These are phyloP conservation scores for Chenopodium quinoa DNA, from an alignment of 148 eudicot species.

Conservation along the genomic window DNA sequence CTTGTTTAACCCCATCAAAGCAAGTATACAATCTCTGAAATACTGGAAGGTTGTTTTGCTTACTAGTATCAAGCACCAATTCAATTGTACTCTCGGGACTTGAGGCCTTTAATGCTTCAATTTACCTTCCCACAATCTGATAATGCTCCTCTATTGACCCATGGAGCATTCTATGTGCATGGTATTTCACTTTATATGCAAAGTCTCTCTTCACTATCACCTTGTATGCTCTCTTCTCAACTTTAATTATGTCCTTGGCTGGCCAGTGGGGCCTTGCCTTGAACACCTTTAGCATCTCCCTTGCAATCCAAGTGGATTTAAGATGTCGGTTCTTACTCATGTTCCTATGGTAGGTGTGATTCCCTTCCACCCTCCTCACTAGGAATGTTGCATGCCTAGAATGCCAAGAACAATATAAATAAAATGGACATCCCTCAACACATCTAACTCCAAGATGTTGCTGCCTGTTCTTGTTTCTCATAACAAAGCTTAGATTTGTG, in stretches of 20 bases:
- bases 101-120: not conserved
- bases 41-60: not conserved
- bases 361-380: not conserved
- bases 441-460: not conserved
- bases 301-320: not conserved
- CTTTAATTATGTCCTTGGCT: not conserved
- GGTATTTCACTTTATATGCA: not conserved
- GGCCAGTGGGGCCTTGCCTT: not conserved
- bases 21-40: slow-evolving; percentile 1
- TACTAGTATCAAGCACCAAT: not conserved
- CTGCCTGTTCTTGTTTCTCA: not conserved
- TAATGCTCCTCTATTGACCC: not conserved
- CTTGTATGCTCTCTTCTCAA: not conserved
- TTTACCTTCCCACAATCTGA: not conserved
- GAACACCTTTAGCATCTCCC: not conserved
- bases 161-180: not conserved
- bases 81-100: no score
- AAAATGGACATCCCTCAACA: not conserved
- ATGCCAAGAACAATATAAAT: not conserved
- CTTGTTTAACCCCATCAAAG: not conserved
- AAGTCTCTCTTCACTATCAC: not conserved
- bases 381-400: not conserved
- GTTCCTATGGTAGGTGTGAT: not conserved
- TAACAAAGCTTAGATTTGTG: not conserved
- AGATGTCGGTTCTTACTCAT: not conserved